Conservation (phyloP, 768 basidiomycete species). For the Roridomyces roridus region DNA sequence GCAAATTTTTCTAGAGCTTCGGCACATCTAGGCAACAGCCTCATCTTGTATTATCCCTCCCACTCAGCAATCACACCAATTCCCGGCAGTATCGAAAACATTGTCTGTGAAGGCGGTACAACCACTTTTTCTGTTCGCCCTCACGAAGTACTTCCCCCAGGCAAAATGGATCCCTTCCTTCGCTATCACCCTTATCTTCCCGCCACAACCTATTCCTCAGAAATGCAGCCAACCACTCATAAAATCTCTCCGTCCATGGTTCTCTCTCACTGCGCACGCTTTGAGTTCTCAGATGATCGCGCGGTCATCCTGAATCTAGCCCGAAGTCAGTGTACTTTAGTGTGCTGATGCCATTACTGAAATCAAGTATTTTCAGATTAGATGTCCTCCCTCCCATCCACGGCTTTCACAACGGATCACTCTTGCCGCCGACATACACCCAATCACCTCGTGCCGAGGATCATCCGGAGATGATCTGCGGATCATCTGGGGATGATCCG, state of each 20-base stretch:
- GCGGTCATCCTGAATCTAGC: slow-evolving; percentile 17
- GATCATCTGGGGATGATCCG: too few relatives aligned
- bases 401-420: too few relatives aligned
- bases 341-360: too few relatives aligned
- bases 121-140: slow-evolving; percentile 10
- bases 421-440: too few relatives aligned
- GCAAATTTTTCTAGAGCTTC: slow-evolving; percentile 17
- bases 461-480: too few relatives aligned
- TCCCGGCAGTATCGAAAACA: slow-evolving; percentile 17
- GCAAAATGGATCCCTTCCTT: slow-evolving; percentile 13
- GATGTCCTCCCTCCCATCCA: too few relatives aligned
- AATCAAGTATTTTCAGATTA: too few relatives aligned
- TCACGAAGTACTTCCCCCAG: slow-evolving; percentile 10
- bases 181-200: slow-evolving; percentile 19
- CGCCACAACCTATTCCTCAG: slow-evolving; percentile 20
- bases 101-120: slow-evolving; percentile 2
- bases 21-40: slow-evolving; percentile 20
- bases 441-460: too few relatives aligned
- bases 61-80: slow-evolving; percentile 7
- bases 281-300: slow-evolving; percentile 15
- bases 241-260: slow-evolving; percentile 5
- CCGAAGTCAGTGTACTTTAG: slow-evolving; percentile 15
- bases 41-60: slow-evolving; percentile 21
- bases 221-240: slow-evolving; percentile 13
- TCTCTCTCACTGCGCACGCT: too few relatives aligned